phyloP scores from a whole-genome alignment of 1,139 yeast genomes.

The Lodderomyces orthopsilosis region DNA sequence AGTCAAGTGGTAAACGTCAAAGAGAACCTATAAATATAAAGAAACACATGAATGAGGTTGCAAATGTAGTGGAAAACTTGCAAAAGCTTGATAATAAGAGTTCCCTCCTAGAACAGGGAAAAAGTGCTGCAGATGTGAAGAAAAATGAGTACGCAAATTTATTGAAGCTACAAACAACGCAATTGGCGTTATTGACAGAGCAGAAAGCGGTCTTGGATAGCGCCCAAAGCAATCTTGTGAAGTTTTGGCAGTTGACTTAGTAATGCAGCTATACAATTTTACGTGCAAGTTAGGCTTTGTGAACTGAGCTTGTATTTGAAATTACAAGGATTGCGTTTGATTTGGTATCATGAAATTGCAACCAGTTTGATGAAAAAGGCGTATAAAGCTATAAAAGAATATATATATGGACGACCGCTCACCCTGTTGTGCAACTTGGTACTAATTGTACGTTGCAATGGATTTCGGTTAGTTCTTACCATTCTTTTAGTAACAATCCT shows the following conservation, averaged over 20 bases:
- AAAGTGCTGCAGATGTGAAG: neutral
- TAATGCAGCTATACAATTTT: no score
- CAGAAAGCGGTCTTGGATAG: constrained; percentile 26
- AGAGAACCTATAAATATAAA: constrained; percentile 7
- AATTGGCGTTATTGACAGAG: constrained; percentile 29
- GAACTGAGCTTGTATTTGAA: no score
- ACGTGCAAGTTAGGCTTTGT: no score
- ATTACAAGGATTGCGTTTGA: no score
- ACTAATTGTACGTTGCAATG: no score
- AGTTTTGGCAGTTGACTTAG: constrained; percentile 10
- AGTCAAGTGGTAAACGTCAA: constrained; percentile 8
- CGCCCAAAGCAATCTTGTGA: constrained; percentile 18
- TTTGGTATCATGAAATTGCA: no score
- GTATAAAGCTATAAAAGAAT: no score
- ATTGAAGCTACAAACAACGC: constrained; percentile 21
- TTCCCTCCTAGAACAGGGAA: neutral
- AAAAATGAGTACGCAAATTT: constrained; percentile 8
- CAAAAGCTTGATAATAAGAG: constrained; percentile 24
- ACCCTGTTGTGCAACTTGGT: no score
- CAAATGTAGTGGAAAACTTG: constrained; percentile 18
- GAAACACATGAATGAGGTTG: constrained; percentile 12
- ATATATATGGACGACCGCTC: no score
- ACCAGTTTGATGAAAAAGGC: no score
- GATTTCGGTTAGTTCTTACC: no score
- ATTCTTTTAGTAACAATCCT: no score